These are phyloP conservation scores for Talaromyces pinophilus DNA, from an alignment of 2,329 filamentous ascomycete genomes.

Conservation along the genomic window DNA sequence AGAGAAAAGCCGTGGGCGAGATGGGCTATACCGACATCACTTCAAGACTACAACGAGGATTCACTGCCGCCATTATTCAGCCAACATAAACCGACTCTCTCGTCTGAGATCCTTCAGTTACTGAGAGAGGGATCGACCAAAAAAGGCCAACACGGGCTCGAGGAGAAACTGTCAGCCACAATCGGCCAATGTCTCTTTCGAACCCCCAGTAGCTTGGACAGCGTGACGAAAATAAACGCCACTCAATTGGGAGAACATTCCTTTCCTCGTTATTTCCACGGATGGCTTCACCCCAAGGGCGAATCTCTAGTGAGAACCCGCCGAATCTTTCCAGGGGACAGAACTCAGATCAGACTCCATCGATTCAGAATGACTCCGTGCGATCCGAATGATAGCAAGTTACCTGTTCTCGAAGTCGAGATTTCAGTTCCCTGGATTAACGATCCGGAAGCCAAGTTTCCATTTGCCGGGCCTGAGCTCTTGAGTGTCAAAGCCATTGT, in stretches of 20 bases:
- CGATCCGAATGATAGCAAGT: slow-evolving; percentile 25
- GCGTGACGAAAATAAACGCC: slow-evolving; percentile 31
- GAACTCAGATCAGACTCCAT: slow-evolving; percentile 27
- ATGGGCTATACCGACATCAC: slow-evolving; percentile 37
- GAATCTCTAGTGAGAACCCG: slow-evolving; percentile 36
- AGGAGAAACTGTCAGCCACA: slow-evolving; percentile 40
- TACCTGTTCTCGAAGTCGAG: slow-evolving; percentile 41
- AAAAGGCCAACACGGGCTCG: slow-evolving; percentile 22
- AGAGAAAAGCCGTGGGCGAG: slow-evolving; percentile 40
- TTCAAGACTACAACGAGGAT: slow-evolving; percentile 25
- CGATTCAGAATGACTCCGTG: slow-evolving; percentile 40
- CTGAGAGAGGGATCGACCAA: slow-evolving; percentile 27
- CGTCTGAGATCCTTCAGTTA: slow-evolving; percentile 36
- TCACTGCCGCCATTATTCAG: slow-evolving; percentile 33
- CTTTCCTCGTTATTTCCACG: slow-evolving; percentile 37
- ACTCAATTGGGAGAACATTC: slow-evolving; percentile 34
- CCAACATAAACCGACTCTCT: slow-evolving; percentile 34
- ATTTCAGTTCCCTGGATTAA: slow-evolving; percentile 8
- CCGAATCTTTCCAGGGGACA: slow-evolving; percentile 23
- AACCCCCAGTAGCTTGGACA: slow-evolving; percentile 19
- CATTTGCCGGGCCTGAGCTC: slow-evolving; percentile 27
- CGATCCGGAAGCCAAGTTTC: background rate
- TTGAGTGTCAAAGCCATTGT: slow-evolving; percentile 35
- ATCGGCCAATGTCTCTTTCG: slow-evolving; percentile 45
- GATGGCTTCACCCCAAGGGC: slow-evolving; percentile 36